A percentile compares a stretch with the other conserved stretches of the same genome.
Evolutionary conservation across 768 basidiomycete species (phyloP).

Genomic region (Tricholoma hemisulphureum): DNA sequence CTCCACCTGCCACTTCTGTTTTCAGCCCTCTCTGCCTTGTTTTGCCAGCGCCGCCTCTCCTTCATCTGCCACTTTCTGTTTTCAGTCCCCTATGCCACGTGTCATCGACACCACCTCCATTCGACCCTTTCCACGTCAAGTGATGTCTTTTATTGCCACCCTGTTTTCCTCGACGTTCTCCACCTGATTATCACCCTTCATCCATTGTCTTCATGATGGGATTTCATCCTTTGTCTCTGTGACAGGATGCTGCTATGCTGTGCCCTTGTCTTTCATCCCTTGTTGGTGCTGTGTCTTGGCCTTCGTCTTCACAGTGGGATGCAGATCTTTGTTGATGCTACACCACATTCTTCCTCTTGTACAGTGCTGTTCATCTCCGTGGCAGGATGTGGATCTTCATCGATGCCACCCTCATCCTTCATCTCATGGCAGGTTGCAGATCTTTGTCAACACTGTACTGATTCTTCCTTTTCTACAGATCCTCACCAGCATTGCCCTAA

Average conservation of each 20-base stretch:
- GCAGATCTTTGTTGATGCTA: too few species aligned
- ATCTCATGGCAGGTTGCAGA: neutral
- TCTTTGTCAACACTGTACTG: neutral
- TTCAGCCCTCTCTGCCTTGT: too few species aligned
- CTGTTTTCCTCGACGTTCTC: neutral
- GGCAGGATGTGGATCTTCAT: neutral
- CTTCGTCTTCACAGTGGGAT: neutral
- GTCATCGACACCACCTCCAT: neutral
- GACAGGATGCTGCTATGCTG: neutral
- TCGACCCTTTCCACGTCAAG: neutral
- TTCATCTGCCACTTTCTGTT: too few species aligned
- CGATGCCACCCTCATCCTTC: neutral
- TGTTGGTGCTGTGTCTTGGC: neutral
- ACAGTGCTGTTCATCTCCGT: neutral
- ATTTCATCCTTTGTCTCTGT: neutral
- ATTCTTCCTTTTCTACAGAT: too few species aligned
- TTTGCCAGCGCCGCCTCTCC: too few species aligned
- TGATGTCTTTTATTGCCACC: neutral
- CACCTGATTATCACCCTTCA: neutral
- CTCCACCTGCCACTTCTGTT: too few species aligned
- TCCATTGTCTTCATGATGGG: neutral
- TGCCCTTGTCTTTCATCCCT: neutral
- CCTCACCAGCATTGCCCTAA: neutral
- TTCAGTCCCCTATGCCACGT: neutral
- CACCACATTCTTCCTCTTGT: too few species aligned